Evolutionary conservation across 441 rosid species (phyloP).

Genomic region (Adansonia gregorii): DNA sequence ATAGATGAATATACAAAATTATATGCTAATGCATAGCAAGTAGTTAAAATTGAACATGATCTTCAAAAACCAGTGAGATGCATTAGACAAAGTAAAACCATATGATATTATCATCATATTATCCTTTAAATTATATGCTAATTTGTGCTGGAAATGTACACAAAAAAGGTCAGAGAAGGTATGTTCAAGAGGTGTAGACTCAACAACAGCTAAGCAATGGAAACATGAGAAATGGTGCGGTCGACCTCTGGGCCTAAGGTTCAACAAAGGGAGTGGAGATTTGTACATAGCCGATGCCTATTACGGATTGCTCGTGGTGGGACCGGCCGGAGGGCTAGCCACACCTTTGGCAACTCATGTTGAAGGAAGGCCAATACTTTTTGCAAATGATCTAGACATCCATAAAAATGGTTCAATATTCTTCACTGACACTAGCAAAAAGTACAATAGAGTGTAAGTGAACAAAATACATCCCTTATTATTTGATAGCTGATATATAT

Average conservation of each 20-base stretch:
- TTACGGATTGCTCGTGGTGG: slow-evolving; percentile 79
- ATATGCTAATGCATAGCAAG: neutral
- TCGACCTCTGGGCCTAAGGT: slow-evolving; percentile 86
- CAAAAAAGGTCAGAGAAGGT: slow-evolving; percentile 76
- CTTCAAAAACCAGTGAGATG: neutral
- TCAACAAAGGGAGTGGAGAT: slow-evolving; percentile 63
- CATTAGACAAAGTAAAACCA: neutral
- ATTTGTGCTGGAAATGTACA: slow-evolving; percentile 14
- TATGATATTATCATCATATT: too few species aligned
- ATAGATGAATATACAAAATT: neutral
- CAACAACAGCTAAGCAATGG: slow-evolving; percentile 91
- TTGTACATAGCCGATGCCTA: slow-evolving; percentile 90
- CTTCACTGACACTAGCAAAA: slow-evolving; percentile 90
- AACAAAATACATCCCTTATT: neutral
- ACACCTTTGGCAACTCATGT: slow-evolving; percentile 74
- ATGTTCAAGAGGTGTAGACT: slow-evolving; percentile 76
- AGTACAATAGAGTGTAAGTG: slow-evolving; percentile 85
- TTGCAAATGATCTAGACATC: slow-evolving; percentile 90
- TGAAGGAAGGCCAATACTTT: slow-evolving; percentile 67
- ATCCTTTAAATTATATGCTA: slow-evolving; percentile 15
- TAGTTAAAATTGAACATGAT: neutral
- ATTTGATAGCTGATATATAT: neutral
- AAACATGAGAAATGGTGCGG: slow-evolving; percentile 84
- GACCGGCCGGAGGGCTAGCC: slow-evolving; percentile 83
- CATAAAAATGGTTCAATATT: slow-evolving; percentile 90